These are phyloP conservation scores for Volvox carteri DNA, from an alignment of 163 green algal genomes.

Conservation along the genomic window DNA sequence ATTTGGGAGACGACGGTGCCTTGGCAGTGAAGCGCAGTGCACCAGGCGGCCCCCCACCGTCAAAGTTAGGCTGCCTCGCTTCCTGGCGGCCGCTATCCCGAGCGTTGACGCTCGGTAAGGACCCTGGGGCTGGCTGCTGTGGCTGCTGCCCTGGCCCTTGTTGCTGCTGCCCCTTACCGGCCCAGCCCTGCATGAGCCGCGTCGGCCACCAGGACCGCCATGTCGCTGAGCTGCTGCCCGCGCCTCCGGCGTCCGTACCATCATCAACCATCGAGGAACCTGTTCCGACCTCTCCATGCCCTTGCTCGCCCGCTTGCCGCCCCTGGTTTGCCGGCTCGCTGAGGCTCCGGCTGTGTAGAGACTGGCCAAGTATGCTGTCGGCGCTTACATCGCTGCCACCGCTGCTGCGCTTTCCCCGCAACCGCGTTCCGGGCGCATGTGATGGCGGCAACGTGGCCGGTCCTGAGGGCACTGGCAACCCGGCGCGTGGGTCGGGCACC, in stretches of 20 bases:
- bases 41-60: neutral
- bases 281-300: neutral
- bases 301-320: slow-evolving; percentile 2
- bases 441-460: neutral
- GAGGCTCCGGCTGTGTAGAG: slow-evolving; percentile 47
- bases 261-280: neutral
- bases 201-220: slow-evolving; percentile 55
- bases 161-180: slow-evolving; percentile 60
- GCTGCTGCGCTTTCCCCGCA: slow-evolving; percentile 30
- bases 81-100: neutral
- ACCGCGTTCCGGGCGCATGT: neutral
- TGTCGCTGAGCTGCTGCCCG: neutral
- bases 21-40: neutral
- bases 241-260: neutral
- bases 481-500: slow-evolving; percentile 31
- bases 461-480: neutral
- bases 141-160: slow-evolving; percentile 60
- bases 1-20: neutral
- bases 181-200: slow-evolving; percentile 48
- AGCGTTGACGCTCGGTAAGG: neutral
- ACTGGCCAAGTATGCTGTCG: slow-evolving; percentile 27
- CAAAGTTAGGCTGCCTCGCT: neutral
- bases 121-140: slow-evolving; percentile 28
- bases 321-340: slow-evolving; percentile 42
- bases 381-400: slow-evolving; percentile 6